Base-by-base conservation (phyloP, 345 rosid species). In the Tarenaya hassleriana region DNA sequence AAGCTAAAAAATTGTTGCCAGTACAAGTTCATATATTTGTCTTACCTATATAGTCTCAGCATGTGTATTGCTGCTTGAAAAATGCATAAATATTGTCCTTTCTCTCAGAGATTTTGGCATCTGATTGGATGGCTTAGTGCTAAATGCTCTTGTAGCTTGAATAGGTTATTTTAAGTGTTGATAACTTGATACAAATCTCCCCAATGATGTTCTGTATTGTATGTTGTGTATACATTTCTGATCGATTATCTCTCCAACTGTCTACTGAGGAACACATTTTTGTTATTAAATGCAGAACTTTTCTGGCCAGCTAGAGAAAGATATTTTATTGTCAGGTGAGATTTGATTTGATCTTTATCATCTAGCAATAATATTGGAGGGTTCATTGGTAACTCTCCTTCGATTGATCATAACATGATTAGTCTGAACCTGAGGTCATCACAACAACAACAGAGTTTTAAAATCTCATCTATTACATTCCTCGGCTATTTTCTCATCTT, bases 291-390 rank as follows among this genome's bases (percentile, higher is more conserved):
- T 77, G 68, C 95, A 92, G 99, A 86, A 70, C 67, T 80, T 92
- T 70, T 85, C 97, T 53, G 97, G 95, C 55, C 98, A 85, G 79
- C 61, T 88, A 81, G 97, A 88, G 86, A 88, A 69, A 62, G 91
- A 92, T 58, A 74, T 82, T 38, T 69, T 92, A 67, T 67, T 69
- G 33, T 83, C 89, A 55, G 98, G 98, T 88, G 77, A 57, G 74
- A 47, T 52, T 56, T 7, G 14, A 27, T 50, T 60, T 33, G 41
- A 20, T 33, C 45, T 53, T 37, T 35, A 39, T 53, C 52, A 17
- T 47, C 37, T 47, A 41, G 8, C 39, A 41, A 45, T 33, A 43
- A 32, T 19, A 31, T 50, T 29, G 0, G 35, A 44, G 42, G 29
- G 48, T 52, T 42, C 34, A 60, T 3, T 37, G 13, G 24, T 24